These are phyloP conservation scores for Cicer pinnatifidum DNA, from an alignment of 306 rosid genomes.

Conservation along the genomic window DNA sequence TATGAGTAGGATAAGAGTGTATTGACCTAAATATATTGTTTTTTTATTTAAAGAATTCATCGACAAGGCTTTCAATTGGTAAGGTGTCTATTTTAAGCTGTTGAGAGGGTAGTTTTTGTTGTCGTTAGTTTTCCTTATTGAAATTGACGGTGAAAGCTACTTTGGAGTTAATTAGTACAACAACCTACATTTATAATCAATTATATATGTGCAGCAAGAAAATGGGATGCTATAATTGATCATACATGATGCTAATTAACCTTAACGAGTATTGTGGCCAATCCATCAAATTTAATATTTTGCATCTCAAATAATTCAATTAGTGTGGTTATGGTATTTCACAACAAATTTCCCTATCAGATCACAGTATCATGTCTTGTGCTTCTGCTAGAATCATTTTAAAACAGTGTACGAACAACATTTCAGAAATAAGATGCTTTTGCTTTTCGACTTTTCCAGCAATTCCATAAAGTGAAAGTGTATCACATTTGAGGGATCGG, in stretches of 20 bases:
- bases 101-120: slow-evolving; percentile 52
- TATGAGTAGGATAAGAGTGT: background rate
- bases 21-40: background rate
- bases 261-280: background rate
- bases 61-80: slow-evolving; percentile 44
- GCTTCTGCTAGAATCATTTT: background rate
- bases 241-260: background rate
- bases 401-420: background rate
- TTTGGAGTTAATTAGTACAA: background rate
- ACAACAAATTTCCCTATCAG: background rate
- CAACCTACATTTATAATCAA: background rate
- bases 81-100: slow-evolving; percentile 60
- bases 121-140: slow-evolving; percentile 41
- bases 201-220: background rate
- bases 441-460: background rate
- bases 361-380: background rate
- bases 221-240: background rate
- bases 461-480: background rate
- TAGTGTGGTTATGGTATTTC: background rate
- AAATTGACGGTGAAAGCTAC: slow-evolving; percentile 48
- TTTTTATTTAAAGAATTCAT: background rate
- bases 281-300: background rate
- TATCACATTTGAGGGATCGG: background rate
- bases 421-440: background rate
- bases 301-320: background rate